Base-by-base conservation (phyloP, 2,329 filamentous ascomycete genomes). In the Epicoccum sorghinum region DNA sequence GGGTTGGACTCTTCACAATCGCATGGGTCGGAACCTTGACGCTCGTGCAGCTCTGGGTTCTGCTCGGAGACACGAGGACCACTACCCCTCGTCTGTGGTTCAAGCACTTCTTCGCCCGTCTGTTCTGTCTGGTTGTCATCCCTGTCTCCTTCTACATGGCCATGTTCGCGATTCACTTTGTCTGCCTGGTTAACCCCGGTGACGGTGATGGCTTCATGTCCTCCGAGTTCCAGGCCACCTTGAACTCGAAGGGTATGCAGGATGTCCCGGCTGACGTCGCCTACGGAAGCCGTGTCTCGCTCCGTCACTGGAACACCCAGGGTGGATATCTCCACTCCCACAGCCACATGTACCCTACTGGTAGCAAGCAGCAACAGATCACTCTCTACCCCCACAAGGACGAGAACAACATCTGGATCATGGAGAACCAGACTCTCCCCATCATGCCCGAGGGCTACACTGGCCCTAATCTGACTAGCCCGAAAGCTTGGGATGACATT, bases 131-230 rank as follows among this genome's bases (percentile, higher is more conserved):
- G 49, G 92, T 99, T 63, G 81, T 96, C 64, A 90, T 99, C 63
- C 95, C 95, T 6, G 64, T 89, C 24, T 87, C 86, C 32, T 96
- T 99, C 78, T 99, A 99, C 80, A 88, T 97, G 82, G 88, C 86
- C 69, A 96, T 98, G 90, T 99, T 99, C 70, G 93, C 86, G 47
- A 96, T 99, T 68, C 95, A 99, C 81, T 99, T 99, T 78, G 65
- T 93, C 64, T 96, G 91, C 80, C 84, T 99, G 37, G 85, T 89
- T 56, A 99, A 99, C 78, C 95, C 95, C 25, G 95, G 95, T 56
- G 95, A 99, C 47, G 95, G 95, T 49, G 95, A 99, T 76, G 95
- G 95, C 50, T 99, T 99, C 82, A 99, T 99, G 95, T 97, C 93
- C 72, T 96, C 93, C 50, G 95, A 99, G 73, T 99, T 99, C 81